Base-by-base conservation (phyloP, 2,329 filamentous ascomycete genomes). In the Claviceps sp. region DNA sequence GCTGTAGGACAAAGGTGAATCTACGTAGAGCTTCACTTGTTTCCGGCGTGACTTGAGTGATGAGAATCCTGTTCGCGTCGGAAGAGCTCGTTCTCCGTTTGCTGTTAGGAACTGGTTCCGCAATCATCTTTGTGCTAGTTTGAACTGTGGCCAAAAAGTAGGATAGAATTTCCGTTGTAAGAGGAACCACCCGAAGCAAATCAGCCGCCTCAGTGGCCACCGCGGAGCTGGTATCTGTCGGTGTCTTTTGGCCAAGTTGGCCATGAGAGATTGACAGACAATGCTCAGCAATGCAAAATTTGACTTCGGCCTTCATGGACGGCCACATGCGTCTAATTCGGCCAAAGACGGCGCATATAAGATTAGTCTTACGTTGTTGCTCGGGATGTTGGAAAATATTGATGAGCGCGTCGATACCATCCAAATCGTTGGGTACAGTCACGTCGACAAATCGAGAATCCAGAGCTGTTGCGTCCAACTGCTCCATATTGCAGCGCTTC, bases 1-100 rank as follows among this genome's bases (percentile, higher is more conserved):
- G 71, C 65, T 97, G 90, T 40, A 97, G 73, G 11, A 96, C 87
- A 62, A 95, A 82, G 0, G 90, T 95, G 51, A 91, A 78, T 59
- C 85, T 85, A 59, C 81, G 81, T 56, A 96, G 76, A 6, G 84
- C 77, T 47, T 77, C 75, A 57, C 78, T 79, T 34, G 90, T 68
- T 61, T 87, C 82, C 6, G 78, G 74, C 37, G 81, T 79, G 52
- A 82, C 77, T 56, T 82, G 79, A 14, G 77, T 72, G 38, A 78
- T 76, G 51, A 81, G 72, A 47, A 77, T 78, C 51, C 73, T 72
- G 52, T 80, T 76, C 57, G 79, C 77, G 57, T 87, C 85, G 16
- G 79, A 83, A 51, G 84, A 81, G 67, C 87, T 94, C 0, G 82
- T 88, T 52, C 89, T 79, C 61, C 89, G 81, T 56, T 88, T 77